A percentile compares a stretch with the other conserved stretches of the same genome.
These are phyloP conservation scores for Nigrospora sphaerica DNA, from an alignment of 2,329 filamentous ascomycete genomes.

Conservation along the genomic window DNA sequence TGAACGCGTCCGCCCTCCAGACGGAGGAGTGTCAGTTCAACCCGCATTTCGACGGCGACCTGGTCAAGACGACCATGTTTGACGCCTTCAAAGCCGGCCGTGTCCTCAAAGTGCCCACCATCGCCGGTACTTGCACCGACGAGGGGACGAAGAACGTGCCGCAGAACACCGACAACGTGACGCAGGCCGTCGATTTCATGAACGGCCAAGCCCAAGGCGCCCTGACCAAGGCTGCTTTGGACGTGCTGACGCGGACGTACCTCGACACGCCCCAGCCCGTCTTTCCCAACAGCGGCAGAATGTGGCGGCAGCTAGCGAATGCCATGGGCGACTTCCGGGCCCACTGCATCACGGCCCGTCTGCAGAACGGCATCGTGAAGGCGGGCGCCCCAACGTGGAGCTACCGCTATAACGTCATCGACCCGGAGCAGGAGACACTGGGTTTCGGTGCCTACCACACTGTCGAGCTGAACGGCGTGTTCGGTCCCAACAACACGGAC, in stretches of 20 bases:
- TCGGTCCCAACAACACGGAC: conserved; percentile 49
- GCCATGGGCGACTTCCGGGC: conserved; percentile 51
- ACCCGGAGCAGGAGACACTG: conserved; percentile 36
- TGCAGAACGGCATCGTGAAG: conserved; percentile 10
- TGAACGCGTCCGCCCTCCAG: conserved; percentile 20
- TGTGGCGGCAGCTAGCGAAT: conserved; percentile 3
- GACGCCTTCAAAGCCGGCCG: conserved; percentile 32
- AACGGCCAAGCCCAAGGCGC: conserved; percentile 35
- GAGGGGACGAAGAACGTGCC: conserved; percentile 53
- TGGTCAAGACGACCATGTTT: conserved; percentile 41
- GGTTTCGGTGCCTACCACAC: conserved; percentile 60
- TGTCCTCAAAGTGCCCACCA: conserved; percentile 41
- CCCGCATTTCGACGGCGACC: conserved; percentile 40
- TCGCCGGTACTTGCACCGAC: conserved; percentile 48
- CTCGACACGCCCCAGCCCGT: conserved; percentile 23
- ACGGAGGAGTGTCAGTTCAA: conserved; percentile 10
- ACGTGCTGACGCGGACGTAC: conserved; percentile 29
- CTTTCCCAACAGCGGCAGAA: conserved; percentile 19
- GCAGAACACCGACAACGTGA: conserved; percentile 31
- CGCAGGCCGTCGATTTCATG: conserved; percentile 35
- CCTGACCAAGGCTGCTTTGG: conserved; percentile 26
- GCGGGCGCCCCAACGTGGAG: conserved; percentile 45
- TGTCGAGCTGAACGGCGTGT: conserved; percentile 57
- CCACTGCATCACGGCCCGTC: conserved; percentile 36
- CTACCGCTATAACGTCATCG: conserved; percentile 61